phyloP scores from a whole-genome alignment of 306 rosid species.

The Cicer bijugum region DNA sequence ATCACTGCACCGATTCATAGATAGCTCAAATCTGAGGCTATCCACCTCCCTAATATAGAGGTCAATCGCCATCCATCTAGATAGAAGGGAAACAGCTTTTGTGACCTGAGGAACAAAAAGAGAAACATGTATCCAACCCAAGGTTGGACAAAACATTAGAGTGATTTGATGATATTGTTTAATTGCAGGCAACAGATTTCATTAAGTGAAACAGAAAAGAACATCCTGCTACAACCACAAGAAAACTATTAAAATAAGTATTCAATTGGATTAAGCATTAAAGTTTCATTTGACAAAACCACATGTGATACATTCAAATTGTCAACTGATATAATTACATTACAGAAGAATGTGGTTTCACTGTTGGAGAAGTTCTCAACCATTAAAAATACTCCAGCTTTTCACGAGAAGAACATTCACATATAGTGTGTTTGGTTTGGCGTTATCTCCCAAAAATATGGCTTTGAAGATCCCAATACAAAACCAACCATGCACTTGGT shows the following conservation, averaged over 20 bases:
- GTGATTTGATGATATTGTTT: constrained; percentile 30
- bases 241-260: constrained; percentile 16
- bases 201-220: constrained; percentile 9
- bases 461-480: not conserved
- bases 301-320: not conserved
- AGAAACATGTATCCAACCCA: constrained; percentile 26
- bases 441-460: not conserved
- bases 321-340: constrained; percentile 5
- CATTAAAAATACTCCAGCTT: constrained; percentile 21
- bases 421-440: not conserved
- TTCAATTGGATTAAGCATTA: not conserved
- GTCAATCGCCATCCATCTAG: constrained; percentile 95
- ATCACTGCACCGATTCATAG: constrained; percentile 87
- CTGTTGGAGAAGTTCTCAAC: constrained; percentile 30
- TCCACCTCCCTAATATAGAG: constrained; percentile 86
- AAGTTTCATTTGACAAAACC: constrained; percentile 24
- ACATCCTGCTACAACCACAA: constrained; percentile 9
- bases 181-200: constrained; percentile 29
- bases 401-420: constrained; percentile 30
- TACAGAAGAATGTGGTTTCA: constrained; percentile 20
- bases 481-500: not conserved
- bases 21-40: constrained; percentile 87
- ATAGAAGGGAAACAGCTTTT: constrained; percentile 81
- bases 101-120: constrained; percentile 70
- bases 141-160: constrained; percentile 21